Evolutionary conservation across 2,329 filamentous ascomycete species (phyloP).

Genomic region (Cryphonectria radicalis): DNA sequence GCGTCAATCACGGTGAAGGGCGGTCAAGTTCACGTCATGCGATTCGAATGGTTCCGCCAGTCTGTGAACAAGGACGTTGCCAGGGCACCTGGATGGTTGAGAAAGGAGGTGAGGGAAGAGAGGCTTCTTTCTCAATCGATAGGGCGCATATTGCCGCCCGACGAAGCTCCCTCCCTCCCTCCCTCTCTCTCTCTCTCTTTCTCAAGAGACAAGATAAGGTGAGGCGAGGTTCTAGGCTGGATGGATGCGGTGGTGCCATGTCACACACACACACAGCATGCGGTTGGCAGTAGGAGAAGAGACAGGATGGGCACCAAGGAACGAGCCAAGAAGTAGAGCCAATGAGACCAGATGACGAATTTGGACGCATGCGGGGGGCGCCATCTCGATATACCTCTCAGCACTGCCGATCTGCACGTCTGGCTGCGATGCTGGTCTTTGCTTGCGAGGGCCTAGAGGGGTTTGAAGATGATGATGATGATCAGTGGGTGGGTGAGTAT

Average conservation of each 20-base stretch:
- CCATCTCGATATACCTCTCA: background rate
- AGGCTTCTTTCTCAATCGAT: background rate
- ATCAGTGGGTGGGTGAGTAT: background rate
- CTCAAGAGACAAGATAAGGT: too few species aligned
- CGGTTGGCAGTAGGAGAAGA: background rate
- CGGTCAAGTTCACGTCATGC: constrained; percentile 19
- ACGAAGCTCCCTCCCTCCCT: background rate
- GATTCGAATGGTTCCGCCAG: background rate
- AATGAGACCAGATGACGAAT: background rate
- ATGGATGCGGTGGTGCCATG: background rate
- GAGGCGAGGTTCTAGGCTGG: background rate
- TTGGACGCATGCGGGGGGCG: background rate
- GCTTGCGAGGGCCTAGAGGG: background rate
- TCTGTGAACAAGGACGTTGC: background rate
- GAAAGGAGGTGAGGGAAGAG: constrained; percentile 2
- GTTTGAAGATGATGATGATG: background rate
- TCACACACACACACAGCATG: background rate
- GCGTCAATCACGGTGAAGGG: constrained; percentile 20
- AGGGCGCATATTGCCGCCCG: constrained; percentile 7
- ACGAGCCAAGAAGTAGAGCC: background rate
- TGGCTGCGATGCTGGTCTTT: background rate
- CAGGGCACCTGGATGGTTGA: background rate
- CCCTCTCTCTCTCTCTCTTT: too few species aligned
- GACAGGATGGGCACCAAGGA: background rate
- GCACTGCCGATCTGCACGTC: background rate